These are phyloP conservation scores for Phytophthora cryptogea DNA, from an alignment of 352 stramenopile species.

Conservation along the genomic window DNA sequence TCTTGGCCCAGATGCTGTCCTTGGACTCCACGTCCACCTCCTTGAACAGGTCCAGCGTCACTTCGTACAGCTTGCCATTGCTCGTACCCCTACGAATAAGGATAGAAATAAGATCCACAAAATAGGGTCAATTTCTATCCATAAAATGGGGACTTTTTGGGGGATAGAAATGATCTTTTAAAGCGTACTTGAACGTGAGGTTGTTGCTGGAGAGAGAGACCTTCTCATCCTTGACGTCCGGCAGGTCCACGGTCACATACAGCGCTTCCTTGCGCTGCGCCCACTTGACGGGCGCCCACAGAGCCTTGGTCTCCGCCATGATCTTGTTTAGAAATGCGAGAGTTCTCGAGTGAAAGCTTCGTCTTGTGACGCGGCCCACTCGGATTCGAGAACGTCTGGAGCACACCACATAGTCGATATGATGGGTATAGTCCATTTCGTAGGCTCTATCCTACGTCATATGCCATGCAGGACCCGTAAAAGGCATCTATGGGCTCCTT, in stretches of 20 bases:
- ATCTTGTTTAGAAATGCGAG: conserved; percentile 9
- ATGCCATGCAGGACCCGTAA: conserved; percentile 1
- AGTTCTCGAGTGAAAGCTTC: conserved; percentile 20
- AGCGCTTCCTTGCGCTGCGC: conserved; percentile 96
- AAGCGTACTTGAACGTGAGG: conserved; percentile 84
- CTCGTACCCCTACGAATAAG: conserved; percentile 70
- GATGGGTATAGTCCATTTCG: no score
- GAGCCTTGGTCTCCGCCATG: conserved; percentile 50
- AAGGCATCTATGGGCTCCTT: conserved; percentile 25
- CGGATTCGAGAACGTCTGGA: conserved; percentile 40
- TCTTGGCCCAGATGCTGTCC: conserved; percentile 96
- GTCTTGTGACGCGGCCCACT: conserved; percentile 6
- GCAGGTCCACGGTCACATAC: conserved; percentile 96
- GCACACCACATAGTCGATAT: conserved; percentile 4
- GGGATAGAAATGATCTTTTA: conserved; percentile 6
- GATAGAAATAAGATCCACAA: conserved; percentile 10
- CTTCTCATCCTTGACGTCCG: conserved; percentile 94
- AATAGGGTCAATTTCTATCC: no score
- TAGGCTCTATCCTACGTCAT: not conserved
- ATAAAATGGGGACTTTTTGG: not conserved
- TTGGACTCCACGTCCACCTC: conserved; percentile 89
- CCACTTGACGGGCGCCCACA: conserved; percentile 94
- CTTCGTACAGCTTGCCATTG: conserved; percentile 93
- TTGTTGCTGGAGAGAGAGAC: conserved; percentile 89
- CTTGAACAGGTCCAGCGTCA: conserved; percentile 96